Percentiles rank a stretch among this genome's conserved stretches.
Evolutionary conservation across 2,329 filamentous ascomycete species (phyloP).

Genomic region (Dactylellina drechsleri): DNA sequence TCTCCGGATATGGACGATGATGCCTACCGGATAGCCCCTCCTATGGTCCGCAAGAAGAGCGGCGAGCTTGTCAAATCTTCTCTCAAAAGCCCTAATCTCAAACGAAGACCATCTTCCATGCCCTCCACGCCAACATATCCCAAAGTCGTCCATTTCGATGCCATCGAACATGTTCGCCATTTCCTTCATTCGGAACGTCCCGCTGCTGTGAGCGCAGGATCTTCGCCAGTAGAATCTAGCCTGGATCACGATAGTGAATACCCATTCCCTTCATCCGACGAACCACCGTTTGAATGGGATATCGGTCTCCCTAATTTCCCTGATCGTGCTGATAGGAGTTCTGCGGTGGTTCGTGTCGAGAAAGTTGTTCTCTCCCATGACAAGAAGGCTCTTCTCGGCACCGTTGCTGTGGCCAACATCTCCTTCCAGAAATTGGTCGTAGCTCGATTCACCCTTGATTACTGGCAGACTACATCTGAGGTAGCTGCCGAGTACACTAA

Average conservation of each 20-base stretch:
- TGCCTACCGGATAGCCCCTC: slow-evolving; percentile 75
- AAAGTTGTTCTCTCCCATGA: slow-evolving; percentile 86
- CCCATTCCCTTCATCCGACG: slow-evolving; percentile 74
- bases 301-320: slow-evolving; percentile 87
- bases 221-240: slow-evolving; percentile 81
- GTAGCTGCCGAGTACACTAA: slow-evolving; percentile 87
- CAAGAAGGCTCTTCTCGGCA: slow-evolving; percentile 85
- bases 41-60: slow-evolving; percentile 97
- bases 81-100: slow-evolving; percentile 75
- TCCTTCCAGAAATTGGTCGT: slow-evolving; percentile 88
- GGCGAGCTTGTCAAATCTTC: slow-evolving; percentile 95
- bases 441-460: slow-evolving; percentile 95
- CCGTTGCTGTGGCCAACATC: slow-evolving; percentile 84
- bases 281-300: slow-evolving; percentile 81
- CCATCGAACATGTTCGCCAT: slow-evolving; percentile 93
- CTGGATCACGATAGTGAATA: slow-evolving; percentile 91
- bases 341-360: slow-evolving; percentile 74
- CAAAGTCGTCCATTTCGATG: slow-evolving; percentile 98
- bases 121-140: slow-evolving; percentile 94
- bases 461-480: slow-evolving; percentile 98
- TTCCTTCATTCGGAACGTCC: slow-evolving; percentile 94
- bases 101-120: slow-evolving; percentile 90
- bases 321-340: slow-evolving; percentile 60
- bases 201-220: slow-evolving; percentile 92
- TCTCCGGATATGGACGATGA: slow-evolving; percentile 67